These are phyloP conservation scores for Circinella umbellata DNA, from an alignment of 371 early-diverging fungal species.

Conservation along the genomic window DNA sequence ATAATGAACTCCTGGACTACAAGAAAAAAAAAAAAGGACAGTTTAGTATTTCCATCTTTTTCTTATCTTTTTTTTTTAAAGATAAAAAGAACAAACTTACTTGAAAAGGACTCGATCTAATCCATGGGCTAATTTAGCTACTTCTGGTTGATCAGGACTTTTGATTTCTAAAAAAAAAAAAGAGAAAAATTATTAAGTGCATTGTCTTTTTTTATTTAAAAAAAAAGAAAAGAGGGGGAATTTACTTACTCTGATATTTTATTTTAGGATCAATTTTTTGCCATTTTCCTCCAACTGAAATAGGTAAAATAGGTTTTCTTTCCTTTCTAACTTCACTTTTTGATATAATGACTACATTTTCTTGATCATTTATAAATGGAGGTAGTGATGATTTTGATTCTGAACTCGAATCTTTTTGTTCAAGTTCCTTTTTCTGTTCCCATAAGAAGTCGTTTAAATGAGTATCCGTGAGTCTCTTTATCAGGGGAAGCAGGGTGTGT, in stretches of 20 bases:
- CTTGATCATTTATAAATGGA: too few species aligned
- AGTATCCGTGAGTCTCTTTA: too few species aligned
- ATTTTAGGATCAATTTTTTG: not conserved
- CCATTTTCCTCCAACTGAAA: not conserved
- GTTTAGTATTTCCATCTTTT: not conserved
- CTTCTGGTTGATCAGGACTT: conserved; percentile 16
- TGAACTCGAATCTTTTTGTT: too few species aligned
- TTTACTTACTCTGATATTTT: not conserved
- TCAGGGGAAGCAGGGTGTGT: too few species aligned
- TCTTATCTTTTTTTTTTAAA: not conserved
- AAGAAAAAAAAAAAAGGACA: not conserved
- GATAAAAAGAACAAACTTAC: conserved; percentile 44
- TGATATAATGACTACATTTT: not conserved
- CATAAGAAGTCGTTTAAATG: too few species aligned
- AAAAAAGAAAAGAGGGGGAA: not conserved
- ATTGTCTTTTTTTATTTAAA: not conserved
- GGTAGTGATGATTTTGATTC: too few species aligned
- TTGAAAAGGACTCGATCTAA: conserved; percentile 84
- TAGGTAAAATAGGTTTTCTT: not conserved
- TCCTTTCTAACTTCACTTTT: not conserved
- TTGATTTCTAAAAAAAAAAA: not conserved
- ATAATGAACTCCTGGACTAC: conserved; percentile 84
- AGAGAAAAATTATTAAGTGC: not conserved
- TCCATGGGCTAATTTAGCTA: conserved; percentile 73
- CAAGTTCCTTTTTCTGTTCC: too few species aligned